These are phyloP conservation scores for Linderina pennispora DNA, from an alignment of 192 early-diverging fungal species.

Conservation along the genomic window DNA sequence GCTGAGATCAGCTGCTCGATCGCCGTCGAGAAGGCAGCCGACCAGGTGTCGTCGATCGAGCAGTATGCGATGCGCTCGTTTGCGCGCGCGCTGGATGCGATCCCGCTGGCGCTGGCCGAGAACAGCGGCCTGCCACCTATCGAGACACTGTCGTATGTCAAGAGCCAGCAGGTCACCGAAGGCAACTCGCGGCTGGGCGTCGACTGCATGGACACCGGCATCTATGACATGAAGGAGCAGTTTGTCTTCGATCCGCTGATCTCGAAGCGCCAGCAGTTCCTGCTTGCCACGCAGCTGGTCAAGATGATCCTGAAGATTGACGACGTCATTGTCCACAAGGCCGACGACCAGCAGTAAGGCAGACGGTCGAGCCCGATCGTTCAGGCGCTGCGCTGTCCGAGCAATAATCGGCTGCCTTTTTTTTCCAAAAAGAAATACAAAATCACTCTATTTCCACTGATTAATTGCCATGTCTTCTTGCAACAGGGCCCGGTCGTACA, in stretches of 20 bases:
- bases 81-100: conserved; percentile 90
- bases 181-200: conserved; percentile 86
- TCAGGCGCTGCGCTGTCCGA: too few relatives aligned
- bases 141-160: conserved; percentile 92
- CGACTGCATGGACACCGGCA: conserved; percentile 90
- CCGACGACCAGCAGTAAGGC: conserved; percentile 18
- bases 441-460: too few relatives aligned
- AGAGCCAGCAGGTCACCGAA: conserved; percentile 87
- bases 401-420: too few relatives aligned
- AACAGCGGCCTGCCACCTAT: conserved; percentile 97
- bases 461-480: too few relatives aligned
- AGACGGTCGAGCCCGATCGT: background rate
- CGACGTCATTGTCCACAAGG: conserved; percentile 64
- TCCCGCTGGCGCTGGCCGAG: conserved; percentile 89
- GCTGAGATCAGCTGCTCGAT: conserved; percentile 96
- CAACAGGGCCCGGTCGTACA: too few relatives aligned
- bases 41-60: conserved; percentile 84
- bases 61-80: conserved; percentile 99
- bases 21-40: conserved; percentile 87
- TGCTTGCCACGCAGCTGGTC: conserved; percentile 97
- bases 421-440: too few relatives aligned
- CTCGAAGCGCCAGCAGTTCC: conserved; percentile 97
- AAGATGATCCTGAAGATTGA: conserved; percentile 99
- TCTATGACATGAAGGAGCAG: conserved; percentile 97
- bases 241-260: conserved; percentile 99